Percentiles rank a stretch among this genome's conserved stretches.
phyloP scores from a whole-genome alignment of 2,329 filamentous ascomycete genomes.

The Trichophyton verrucosum region DNA sequence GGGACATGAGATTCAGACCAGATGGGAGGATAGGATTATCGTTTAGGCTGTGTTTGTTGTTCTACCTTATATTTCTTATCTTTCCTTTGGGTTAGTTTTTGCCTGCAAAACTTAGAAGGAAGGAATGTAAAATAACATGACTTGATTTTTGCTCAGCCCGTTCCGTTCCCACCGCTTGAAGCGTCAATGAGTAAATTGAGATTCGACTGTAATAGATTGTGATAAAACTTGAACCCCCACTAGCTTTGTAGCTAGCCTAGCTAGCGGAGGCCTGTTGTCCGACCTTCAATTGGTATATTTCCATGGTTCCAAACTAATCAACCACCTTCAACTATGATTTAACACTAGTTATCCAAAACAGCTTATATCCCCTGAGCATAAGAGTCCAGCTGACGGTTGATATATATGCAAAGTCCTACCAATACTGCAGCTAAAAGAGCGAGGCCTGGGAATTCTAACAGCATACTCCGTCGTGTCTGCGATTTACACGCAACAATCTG shows the following conservation, averaged over 20 bases:
- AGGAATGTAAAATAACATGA: slow-evolving; percentile 4
- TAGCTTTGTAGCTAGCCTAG: too few relatives aligned
- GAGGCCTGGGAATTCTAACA: not conserved
- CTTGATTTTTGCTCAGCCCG: not conserved
- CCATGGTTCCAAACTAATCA: too few relatives aligned
- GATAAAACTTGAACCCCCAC: too few relatives aligned
- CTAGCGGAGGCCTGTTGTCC: too few relatives aligned
- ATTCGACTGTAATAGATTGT: not conserved
- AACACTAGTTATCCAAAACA: too few relatives aligned
- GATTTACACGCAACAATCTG: too few relatives aligned
- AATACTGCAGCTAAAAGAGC: not conserved
- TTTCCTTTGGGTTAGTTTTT: not conserved
- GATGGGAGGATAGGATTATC: not conserved
- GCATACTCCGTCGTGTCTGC: too few relatives aligned
- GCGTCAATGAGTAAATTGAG: not conserved
- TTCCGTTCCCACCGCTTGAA: not conserved
- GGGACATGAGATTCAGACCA: not conserved
- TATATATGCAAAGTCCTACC: not conserved
- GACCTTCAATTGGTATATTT: too few relatives aligned
- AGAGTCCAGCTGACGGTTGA: not conserved
- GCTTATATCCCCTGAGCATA: not conserved
- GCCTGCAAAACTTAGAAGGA: slow-evolving; percentile 2
- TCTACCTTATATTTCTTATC: not conserved
- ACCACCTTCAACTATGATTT: too few relatives aligned
- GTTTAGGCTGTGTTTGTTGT: not conserved